Conservation (phyloP, 306 rosid species). For the Acacia confusa region DNA sequence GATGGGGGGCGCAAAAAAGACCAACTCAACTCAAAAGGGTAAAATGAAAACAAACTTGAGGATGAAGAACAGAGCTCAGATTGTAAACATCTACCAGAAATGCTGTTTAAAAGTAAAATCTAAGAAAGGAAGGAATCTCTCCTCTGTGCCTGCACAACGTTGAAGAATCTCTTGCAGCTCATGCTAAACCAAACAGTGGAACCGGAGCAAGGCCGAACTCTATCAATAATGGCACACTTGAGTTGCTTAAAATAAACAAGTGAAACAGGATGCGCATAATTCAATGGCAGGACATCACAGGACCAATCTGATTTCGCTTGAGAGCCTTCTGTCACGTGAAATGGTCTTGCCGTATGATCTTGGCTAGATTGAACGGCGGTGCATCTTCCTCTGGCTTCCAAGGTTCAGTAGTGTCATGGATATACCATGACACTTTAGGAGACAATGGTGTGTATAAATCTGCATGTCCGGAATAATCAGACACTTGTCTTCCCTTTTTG, state of each 20-base stretch:
- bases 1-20: background rate
- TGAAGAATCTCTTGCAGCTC: slow-evolving; percentile 14
- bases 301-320: slow-evolving; percentile 17
- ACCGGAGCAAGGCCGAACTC: slow-evolving; percentile 1
- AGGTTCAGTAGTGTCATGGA: slow-evolving; percentile 55
- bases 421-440: slow-evolving; percentile 76
- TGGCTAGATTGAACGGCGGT: slow-evolving; percentile 43
- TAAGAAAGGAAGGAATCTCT: slow-evolving; percentile 14
- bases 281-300: background rate
- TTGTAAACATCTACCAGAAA: slow-evolving; percentile 1
- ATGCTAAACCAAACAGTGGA: background rate
- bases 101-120: background rate
- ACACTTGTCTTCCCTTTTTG: background rate
- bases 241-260: slow-evolving; percentile 18
- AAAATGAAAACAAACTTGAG: background rate
- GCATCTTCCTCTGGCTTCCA: slow-evolving; percentile 79
- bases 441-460: slow-evolving; percentile 70
- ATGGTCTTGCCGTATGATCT: slow-evolving; percentile 65
- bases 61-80: slow-evolving; percentile 22
- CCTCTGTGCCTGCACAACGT: slow-evolving; percentile 31
- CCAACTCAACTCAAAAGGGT: background rate
- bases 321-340: slow-evolving; percentile 48
- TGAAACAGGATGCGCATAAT: background rate
- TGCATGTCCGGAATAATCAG: slow-evolving; percentile 36
- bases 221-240: background rate